A percentile compares a stretch with the other conserved stretches of the same genome.
Evolutionary conservation across 2,329 filamentous ascomycete species (phyloP).

Genomic region (Raffaelea ambrosiae): DNA sequence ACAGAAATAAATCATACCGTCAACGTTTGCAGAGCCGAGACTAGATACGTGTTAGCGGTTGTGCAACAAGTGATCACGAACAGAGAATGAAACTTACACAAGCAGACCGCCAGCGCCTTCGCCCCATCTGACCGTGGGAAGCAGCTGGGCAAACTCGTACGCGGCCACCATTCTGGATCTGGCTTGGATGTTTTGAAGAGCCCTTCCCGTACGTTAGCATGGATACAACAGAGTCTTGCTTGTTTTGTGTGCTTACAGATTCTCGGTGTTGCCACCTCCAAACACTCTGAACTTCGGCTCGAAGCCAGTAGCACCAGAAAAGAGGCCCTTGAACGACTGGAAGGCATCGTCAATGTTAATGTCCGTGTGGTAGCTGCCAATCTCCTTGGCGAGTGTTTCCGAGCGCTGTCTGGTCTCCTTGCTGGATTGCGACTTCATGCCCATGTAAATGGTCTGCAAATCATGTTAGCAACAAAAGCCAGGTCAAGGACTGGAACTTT

Average conservation of each 20-base stretch:
- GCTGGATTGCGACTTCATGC: conserved; percentile 58
- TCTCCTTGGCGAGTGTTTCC: conserved; percentile 47
- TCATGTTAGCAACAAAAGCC: not conserved
- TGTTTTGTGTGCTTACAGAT: conserved; percentile 28
- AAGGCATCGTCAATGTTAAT: conserved; percentile 65
- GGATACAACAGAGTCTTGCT: not conserved
- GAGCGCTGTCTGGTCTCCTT: conserved; percentile 60
- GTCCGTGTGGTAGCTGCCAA: conserved; percentile 65
- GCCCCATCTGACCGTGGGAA: conserved; percentile 11
- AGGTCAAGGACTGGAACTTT: not conserved
- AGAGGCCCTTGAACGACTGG: conserved; percentile 49
- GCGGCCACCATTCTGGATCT: conserved; percentile 46
- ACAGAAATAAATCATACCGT: no score
- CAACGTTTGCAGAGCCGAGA: conserved; percentile 14
- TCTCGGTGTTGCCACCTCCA: conserved; percentile 53
- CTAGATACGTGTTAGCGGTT: conserved; percentile 2
- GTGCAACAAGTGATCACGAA: not conserved
- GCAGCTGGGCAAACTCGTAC: conserved; percentile 32
- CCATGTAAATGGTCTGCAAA: conserved; percentile 57
- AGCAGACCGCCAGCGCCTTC: conserved; percentile 14
- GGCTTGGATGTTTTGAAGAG: conserved; percentile 61
- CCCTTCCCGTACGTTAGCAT: conserved; percentile 17
- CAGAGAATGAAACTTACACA: conserved; percentile 5
- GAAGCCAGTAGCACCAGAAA: conserved; percentile 51
- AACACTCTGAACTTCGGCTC: conserved; percentile 48